Evolutionary conservation across 2,329 filamentous ascomycete species (phyloP).

Genomic region (Aspergillus oerlinghausenensis): DNA sequence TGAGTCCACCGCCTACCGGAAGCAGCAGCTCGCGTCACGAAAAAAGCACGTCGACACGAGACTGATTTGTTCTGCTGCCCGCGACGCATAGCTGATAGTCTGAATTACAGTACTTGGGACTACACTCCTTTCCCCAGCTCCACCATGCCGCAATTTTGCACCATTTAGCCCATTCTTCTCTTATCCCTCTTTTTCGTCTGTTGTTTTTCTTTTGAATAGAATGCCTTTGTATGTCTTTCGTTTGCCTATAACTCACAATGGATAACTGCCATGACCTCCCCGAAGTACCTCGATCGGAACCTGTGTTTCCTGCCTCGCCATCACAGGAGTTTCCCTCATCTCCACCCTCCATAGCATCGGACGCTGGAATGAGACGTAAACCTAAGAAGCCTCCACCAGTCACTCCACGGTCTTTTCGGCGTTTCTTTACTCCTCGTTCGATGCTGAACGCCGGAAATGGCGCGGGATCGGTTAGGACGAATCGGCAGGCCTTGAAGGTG

Average conservation of each 20-base stretch:
- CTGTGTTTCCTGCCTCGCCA: conserved; percentile 26
- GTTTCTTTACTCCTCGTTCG: conserved; percentile 49
- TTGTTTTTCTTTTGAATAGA: conserved; percentile 10
- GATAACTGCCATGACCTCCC: conserved; percentile 27
- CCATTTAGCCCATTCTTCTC: conserved; percentile 6
- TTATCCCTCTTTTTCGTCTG: neutral
- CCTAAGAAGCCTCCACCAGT: conserved; percentile 44
- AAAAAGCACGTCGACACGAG: conserved; percentile 23
- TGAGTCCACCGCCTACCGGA: conserved; percentile 14
- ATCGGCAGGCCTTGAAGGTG: conserved; percentile 41
- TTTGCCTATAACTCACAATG: conserved; percentile 26
- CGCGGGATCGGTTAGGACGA: conserved; percentile 34
- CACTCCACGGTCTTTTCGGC: conserved; percentile 48
- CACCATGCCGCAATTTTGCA: conserved; percentile 17
- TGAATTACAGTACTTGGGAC: conserved; percentile 1
- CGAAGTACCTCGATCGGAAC: conserved; percentile 32
- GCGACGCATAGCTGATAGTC: neutral
- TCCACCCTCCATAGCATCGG: conserved; percentile 38
- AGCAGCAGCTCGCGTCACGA: conserved; percentile 20
- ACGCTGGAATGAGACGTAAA: conserved; percentile 34
- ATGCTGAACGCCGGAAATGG: conserved; percentile 32
- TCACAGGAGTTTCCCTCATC: conserved; percentile 38
- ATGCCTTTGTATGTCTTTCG: conserved; percentile 16
- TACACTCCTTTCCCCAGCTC: conserved; percentile 11
- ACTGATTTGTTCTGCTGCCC: conserved; percentile 13